These are phyloP conservation scores for Sporothrix pallida DNA, from an alignment of 2,329 filamentous ascomycete genomes.

Conservation along the genomic window DNA sequence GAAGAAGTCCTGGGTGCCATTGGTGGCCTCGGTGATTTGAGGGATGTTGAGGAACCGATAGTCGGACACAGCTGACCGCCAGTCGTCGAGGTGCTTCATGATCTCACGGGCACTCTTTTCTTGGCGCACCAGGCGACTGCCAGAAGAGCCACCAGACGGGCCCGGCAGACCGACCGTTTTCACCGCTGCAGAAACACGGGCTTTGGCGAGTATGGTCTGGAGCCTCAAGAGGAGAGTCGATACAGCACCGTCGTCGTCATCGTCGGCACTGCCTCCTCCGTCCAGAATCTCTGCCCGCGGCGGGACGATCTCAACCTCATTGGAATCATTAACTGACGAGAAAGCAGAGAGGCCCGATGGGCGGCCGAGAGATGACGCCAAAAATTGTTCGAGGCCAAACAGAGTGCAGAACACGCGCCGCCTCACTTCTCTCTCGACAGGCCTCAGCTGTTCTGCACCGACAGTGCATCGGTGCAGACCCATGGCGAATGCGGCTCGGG, in stretches of 20 bases:
- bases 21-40: not conserved
- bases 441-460: not conserved
- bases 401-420: constrained; percentile 26
- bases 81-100: constrained; percentile 3
- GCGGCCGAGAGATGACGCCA: constrained; percentile 15
- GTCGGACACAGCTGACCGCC: not conserved
- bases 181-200: constrained; percentile 15
- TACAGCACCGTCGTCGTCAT: constrained; percentile 25
- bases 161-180: constrained; percentile 8
- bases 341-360: constrained; percentile 2
- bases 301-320: constrained; percentile 15
- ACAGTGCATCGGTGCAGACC: constrained; percentile 19
- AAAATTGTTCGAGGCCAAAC: constrained; percentile 26
- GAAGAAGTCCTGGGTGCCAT: not conserved
- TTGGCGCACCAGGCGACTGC: constrained; percentile 3
- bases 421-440: constrained; percentile 12
- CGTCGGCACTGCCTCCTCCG: constrained; percentile 19
- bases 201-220: constrained; percentile 1
- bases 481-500: constrained; percentile 23
- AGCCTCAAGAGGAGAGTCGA: not conserved
- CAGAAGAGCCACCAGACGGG: not conserved
- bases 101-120: constrained; percentile 13
- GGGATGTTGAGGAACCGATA: constrained; percentile 18
- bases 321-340: not conserved
- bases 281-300: constrained; percentile 7